Base-by-base conservation (phyloP, 495 filamentous ascomycete species). In the Xylaria sp. region DNA sequence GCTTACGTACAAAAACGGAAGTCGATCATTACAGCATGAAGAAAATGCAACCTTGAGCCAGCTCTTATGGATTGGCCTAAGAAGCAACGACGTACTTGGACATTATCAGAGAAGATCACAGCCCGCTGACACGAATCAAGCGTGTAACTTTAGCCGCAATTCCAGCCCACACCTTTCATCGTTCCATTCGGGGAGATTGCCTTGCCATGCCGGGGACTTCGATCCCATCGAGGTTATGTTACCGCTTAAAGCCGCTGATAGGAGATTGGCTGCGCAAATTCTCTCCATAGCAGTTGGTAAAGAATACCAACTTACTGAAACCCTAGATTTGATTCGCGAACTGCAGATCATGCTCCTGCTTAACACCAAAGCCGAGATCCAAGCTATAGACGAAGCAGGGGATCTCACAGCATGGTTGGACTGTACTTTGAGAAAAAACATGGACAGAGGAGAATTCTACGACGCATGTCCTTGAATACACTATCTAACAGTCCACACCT, bases 1-100 rank as follows among this genome's bases (percentile, higher is more conserved):
- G 80, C 90, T 91, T 15, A 97, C 90, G 5, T 98, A 97, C 83
- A 93, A 93, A 73, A 85, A 93, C 72, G 94, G 94, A n/a, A 97
- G 94, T 35, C 81, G 84, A 58, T 85, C 86, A 0, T 86, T 97
- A 5, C 81, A 89, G 0, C 92, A 96, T 74, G 93, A 97, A 72
- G 80, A 83, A 17, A 82, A 83, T 12, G 78, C 91, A 2, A 88
- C 83, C 8, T 81, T 91, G 0, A 88, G 90, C 1, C 67, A 72
- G 2, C 77, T 97, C 4, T 78, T 82, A 44, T 97, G 93, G 92
- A 82, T 98, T 9, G 96, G 96, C 1, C 82, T 97, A 14, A 86
- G 84, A 58, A 88, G 88, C 43, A 75, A 75, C 7, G 92, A 96
- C 75, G 74, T 93, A 7, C 48, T 85, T 24, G 69, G 65, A 35